Conservation (phyloP, 2,329 filamentous ascomycete genomes). For the Fusarium duplospermum region DNA sequence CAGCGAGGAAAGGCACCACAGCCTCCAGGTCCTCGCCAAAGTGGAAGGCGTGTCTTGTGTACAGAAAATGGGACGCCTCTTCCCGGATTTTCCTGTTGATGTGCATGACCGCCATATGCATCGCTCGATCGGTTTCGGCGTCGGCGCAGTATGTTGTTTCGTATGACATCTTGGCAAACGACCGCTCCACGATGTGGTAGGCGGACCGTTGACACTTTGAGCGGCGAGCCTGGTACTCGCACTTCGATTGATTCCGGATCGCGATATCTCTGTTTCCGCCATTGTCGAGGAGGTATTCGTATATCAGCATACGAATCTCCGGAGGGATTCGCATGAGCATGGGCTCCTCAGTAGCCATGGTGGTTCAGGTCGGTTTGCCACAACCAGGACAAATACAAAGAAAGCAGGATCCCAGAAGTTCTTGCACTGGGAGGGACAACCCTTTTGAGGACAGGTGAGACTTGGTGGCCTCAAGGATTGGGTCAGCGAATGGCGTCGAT, state of each 20-base stretch:
- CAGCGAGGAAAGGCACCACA: constrained; percentile 68
- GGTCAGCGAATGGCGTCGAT: constrained; percentile 12
- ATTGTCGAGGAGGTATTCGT: constrained; percentile 57
- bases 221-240: constrained; percentile 35
- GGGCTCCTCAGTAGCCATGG: constrained; percentile 27
- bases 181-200: constrained; percentile 56
- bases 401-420: not conserved
- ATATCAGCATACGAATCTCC: constrained; percentile 58
- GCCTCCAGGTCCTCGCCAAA: constrained; percentile 72
- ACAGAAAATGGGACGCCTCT: constrained; percentile 68
- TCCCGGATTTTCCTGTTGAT: constrained; percentile 61
- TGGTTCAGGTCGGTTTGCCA: not conserved
- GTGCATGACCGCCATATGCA: constrained; percentile 60
- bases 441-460: constrained; percentile 4
- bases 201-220: constrained; percentile 44
- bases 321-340: constrained; percentile 51
- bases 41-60: constrained; percentile 66
- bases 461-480: constrained; percentile 22
- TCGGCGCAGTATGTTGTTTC: constrained; percentile 64
- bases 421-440: not conserved
- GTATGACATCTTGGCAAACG: constrained; percentile 54
- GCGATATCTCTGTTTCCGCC: constrained; percentile 52
- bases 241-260: constrained; percentile 53
- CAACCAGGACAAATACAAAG: not conserved
- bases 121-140: constrained; percentile 35